Evolutionary conservation across 257 asterid genomes (phyloP).

Genomic region (Nyctanthes arbortristis): DNA sequence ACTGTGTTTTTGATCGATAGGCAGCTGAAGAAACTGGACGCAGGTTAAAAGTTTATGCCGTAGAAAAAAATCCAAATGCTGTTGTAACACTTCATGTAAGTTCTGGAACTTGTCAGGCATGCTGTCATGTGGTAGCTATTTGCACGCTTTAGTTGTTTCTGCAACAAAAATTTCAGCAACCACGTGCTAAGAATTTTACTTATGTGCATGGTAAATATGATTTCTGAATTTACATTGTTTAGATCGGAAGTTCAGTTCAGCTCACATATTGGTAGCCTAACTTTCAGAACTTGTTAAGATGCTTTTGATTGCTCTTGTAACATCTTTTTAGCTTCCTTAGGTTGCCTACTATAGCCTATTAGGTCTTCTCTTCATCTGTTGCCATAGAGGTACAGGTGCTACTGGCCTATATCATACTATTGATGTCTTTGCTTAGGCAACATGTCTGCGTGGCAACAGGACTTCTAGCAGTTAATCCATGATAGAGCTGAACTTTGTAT

Average conservation of each 20-base stretch:
- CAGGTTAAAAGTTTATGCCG: conserved; percentile 90
- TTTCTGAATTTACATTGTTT: neutral
- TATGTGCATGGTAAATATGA: neutral
- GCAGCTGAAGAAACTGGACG: conserved; percentile 98
- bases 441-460: neutral
- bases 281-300: neutral
- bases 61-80: conserved; percentile 97
- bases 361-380: neutral
- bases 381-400: neutral
- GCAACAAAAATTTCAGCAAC: neutral
- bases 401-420: neutral
- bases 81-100: conserved; percentile 95
- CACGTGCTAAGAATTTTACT: neutral
- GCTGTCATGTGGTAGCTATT: neutral
- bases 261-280: neutral
- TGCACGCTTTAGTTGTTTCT: neutral
- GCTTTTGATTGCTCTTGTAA: neutral
- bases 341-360: neutral
- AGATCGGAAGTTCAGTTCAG: neutral
- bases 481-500: neutral
- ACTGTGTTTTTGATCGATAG: conserved; percentile 38
- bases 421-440: neutral
- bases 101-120: conserved; percentile 17
- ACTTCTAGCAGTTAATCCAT: no score
- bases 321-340: neutral